A percentile compares a stretch with the other conserved stretches of the same genome.
Evolutionary conservation across 495 filamentous ascomycete species (phyloP).

Genomic region (Durotheca rogersii): DNA sequence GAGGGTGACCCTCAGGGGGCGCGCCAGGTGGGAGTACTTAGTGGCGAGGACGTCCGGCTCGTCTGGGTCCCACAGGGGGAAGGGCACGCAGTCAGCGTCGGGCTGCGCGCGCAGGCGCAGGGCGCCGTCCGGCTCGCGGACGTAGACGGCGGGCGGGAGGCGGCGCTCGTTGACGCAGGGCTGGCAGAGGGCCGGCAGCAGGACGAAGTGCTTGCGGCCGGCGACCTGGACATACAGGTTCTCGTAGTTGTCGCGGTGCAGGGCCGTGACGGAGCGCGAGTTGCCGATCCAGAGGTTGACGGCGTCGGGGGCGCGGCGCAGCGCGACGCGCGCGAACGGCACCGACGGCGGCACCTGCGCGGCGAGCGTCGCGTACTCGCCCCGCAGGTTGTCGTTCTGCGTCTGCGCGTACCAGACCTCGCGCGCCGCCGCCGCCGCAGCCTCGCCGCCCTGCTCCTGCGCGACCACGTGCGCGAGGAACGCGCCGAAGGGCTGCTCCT

Average conservation of each 20-base stretch:
- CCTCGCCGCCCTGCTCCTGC: constrained; percentile 35
- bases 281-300: constrained; percentile 81
- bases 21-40: constrained; percentile 53
- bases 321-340: constrained; percentile 65
- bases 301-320: constrained; percentile 62
- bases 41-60: constrained; percentile 48
- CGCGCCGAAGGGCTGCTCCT: constrained; percentile 48
- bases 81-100: constrained; percentile 54
- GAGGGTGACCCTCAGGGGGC: constrained; percentile 60
- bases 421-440: background rate
- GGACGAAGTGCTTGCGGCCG: constrained; percentile 67
- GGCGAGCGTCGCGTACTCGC: constrained; percentile 63
- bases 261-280: constrained; percentile 59
- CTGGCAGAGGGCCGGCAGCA: constrained; percentile 65
- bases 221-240: constrained; percentile 75
- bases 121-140: constrained; percentile 29
- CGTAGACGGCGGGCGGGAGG: constrained; percentile 56
- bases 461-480: constrained; percentile 50
- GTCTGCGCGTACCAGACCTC: constrained; percentile 59
- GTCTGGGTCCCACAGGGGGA: constrained; percentile 73
- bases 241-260: constrained; percentile 80
- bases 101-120: constrained; percentile 36
- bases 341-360: constrained; percentile 56
- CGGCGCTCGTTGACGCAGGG: constrained; percentile 61
- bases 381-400: constrained; percentile 73